Conservation (phyloP, 768 basidiomycete genomes). For the Hebeloma cylindrosporum region DNA sequence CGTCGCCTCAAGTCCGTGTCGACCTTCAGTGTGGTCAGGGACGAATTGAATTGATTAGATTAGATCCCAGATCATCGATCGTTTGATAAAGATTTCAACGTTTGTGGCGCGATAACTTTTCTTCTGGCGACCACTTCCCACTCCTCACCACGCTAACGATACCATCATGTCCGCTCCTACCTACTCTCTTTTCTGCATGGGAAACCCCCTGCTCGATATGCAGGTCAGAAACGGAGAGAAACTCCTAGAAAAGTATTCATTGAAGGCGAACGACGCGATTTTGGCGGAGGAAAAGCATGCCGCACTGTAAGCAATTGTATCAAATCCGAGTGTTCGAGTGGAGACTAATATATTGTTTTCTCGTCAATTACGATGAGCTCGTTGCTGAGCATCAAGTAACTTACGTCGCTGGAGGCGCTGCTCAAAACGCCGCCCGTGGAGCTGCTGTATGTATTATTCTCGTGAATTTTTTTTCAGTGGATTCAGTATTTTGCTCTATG, state of each 20-base stretch:
- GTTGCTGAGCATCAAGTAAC: conserved; percentile 71
- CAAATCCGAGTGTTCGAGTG: no score
- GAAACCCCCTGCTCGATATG: conserved; percentile 96
- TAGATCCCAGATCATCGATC: no score
- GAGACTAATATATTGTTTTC: no score
- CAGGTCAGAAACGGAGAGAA: conserved; percentile 86
- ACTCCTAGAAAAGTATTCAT: conserved; percentile 83
- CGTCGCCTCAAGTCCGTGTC: no score
- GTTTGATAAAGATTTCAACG: no score
- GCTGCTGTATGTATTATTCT: conserved; percentile 70
- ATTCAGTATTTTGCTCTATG: conserved; percentile 13
- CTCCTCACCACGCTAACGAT: conserved; percentile 67
- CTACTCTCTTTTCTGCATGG: conserved; percentile 82
- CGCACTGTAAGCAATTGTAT: conserved; percentile 75
- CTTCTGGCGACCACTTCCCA: conserved; percentile 6
- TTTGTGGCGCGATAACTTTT: no score
- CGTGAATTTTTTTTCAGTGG: neutral
- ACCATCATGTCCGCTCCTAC: conserved; percentile 45
- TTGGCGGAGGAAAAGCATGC: conserved; percentile 87
- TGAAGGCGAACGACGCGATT: conserved; percentile 95
- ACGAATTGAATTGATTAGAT: no score
- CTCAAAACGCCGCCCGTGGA: conserved; percentile 94
- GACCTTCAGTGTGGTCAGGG: no score
- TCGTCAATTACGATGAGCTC: conserved; percentile 82
- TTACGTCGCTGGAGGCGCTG: conserved; percentile 96